Evolutionary conservation across 2,329 filamentous ascomycete genomes (phyloP).

Genomic region (Westerdykella ornata): DNA sequence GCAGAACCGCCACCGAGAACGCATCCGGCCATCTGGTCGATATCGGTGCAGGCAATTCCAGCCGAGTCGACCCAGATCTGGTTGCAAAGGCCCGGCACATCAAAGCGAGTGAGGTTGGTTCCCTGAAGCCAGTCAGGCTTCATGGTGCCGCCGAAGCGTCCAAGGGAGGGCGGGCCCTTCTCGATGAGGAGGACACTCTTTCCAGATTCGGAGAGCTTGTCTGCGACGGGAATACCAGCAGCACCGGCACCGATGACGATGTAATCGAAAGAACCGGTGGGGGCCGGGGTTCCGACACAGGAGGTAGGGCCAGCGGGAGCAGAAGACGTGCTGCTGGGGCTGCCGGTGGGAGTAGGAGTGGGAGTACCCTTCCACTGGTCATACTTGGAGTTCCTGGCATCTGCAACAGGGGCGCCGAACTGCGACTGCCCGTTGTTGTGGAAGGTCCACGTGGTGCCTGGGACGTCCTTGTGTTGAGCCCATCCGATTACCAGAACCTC

Average conservation of each 20-base stretch:
- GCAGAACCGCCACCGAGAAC: constrained; percentile 62
- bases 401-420: constrained; percentile 44
- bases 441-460: constrained; percentile 39
- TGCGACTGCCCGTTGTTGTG: constrained; percentile 53
- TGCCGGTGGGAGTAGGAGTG: constrained; percentile 18
- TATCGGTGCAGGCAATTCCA: constrained; percentile 61
- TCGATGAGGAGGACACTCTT: constrained; percentile 56
- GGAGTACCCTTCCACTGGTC: constrained; percentile 33
- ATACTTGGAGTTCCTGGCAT: constrained; percentile 43
- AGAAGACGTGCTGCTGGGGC: constrained; percentile 19
- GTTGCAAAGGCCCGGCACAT: constrained; percentile 65
- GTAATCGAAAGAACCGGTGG: constrained; percentile 53
- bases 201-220: constrained; percentile 57
- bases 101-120: constrained; percentile 61
- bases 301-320: constrained; percentile 26
- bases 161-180: constrained; percentile 50
- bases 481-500: constrained; percentile 48
- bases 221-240: constrained; percentile 53
- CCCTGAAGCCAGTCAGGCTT: constrained; percentile 56
- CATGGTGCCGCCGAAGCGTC: constrained; percentile 57
- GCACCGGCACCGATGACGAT: constrained; percentile 59
- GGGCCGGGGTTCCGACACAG: constrained; percentile 32
- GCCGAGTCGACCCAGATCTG: constrained; percentile 59
- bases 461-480: constrained; percentile 44
- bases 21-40: constrained; percentile 67